Base-by-base conservation (phyloP, 257 asterid species). In the Voacanga thouarsii region DNA sequence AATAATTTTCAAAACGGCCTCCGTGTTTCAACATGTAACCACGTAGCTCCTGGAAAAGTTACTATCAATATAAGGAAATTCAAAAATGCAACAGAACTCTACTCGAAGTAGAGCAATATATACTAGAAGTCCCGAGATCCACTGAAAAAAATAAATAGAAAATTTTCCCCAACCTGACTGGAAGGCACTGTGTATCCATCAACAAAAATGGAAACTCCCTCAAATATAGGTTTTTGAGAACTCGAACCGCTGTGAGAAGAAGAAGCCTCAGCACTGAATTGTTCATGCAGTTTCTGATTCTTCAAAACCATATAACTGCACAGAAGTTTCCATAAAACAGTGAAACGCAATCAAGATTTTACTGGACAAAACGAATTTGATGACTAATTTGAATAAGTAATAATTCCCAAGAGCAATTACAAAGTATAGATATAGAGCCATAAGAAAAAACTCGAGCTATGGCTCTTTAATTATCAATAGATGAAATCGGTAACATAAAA, bases 141-240 rank as follows among this genome's bases (percentile, higher is more conserved):
- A 30, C 19, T 47, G 12, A 45, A 60, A 63, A 47, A 0, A 18
- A 61, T 16, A 80, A 24, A 18, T 9, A 19, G 2, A 7, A 41
- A 51, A 61, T n/a, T 69, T 3, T 59, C 51, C 1, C 16, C 39
- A 80, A 94, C 99, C 99, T 95, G 99, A 83, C 90, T 91, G 41
- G 99, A 90, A 53, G 99, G 99, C 80, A 91, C 86, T 12, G 99
- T 95, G 81, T 93, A 95, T 84, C 99, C 99, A 87, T 95, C 99
- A 51, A 95, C 97, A 86, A 95, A 95, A 77, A 95, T 93, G 1
- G 97, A 89, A 80, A 95, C 96, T 50, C 99, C 94, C 12, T 77
- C 77, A 86, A 95, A 95, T 79, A 93, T 86, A 84, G 87, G 80
- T 51, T 71, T 89, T 82, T 81, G 89, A 37, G 84, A 83, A 75